Percentiles rank a stretch among this genome's conserved stretches.
These are phyloP conservation scores for Mycena citricolor DNA, from an alignment of 1,284 basidiomycete species.

Conservation along the genomic window DNA sequence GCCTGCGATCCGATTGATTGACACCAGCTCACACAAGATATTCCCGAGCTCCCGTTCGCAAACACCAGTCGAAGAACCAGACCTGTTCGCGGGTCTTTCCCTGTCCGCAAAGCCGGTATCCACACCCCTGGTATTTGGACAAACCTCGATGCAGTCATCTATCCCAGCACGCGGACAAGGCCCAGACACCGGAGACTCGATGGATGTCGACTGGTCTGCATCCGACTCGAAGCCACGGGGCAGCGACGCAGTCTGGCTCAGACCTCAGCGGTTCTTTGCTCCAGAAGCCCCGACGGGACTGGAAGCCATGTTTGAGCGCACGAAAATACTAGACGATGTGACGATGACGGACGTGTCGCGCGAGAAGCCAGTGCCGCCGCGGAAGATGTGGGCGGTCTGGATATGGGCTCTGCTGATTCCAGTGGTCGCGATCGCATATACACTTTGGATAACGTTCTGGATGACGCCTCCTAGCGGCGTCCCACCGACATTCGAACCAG, in stretches of 20 bases:
- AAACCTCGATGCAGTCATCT: constrained; percentile 52
- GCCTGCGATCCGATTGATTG: constrained; percentile 63
- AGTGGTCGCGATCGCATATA: too few species aligned
- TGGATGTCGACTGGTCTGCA: constrained; percentile 67
- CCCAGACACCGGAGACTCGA: constrained; percentile 41
- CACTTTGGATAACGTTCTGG: too few species aligned
- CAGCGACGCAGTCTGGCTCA: constrained; percentile 52
- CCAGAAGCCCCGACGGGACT: constrained; percentile 77
- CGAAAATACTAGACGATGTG: constrained; percentile 50
- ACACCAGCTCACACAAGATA: constrained; percentile 43
- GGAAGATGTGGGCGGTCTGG: too few species aligned
- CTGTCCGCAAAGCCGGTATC: constrained; percentile 63
- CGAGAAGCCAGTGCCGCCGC: too few species aligned
- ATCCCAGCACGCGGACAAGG: constrained; percentile 28
- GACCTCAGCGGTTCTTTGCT: constrained; percentile 71
- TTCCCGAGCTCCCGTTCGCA: constrained; percentile 37
- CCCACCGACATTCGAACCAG: too few species aligned
- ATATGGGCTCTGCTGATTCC: too few species aligned
- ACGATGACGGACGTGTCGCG: constrained; percentile 23
- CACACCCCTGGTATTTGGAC: constrained; percentile 58
- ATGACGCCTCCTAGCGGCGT: too few species aligned
- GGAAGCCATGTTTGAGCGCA: constrained; percentile 68
- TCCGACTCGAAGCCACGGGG: constrained; percentile 34
- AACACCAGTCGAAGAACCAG: constrained; percentile 48
- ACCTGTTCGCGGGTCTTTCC: constrained; percentile 58